Base-by-base conservation (phyloP, 208 protist genomes). In the Acanthamoeba lenticulata region DNA sequence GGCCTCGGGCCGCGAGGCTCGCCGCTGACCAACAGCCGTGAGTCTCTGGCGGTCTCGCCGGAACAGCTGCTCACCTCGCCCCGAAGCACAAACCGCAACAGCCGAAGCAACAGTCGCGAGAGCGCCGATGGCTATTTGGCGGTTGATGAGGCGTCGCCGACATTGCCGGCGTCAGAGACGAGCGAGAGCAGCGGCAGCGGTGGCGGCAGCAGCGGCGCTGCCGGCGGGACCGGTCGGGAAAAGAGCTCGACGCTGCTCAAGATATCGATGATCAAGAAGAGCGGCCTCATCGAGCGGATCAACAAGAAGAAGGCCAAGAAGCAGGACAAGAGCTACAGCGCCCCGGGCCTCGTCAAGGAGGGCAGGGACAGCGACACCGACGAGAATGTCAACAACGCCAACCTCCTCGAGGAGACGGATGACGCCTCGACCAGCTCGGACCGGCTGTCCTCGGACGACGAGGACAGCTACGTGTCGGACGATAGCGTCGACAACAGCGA, bases 261-360 rank as follows among this genome's bases (percentile, higher is more conserved):
- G 65, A 77, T 77, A 15, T 77, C 65, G 65, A 77, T 77, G 65
- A 77, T 77, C 65, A 77, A 77, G 65, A 77, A 77, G 65, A 77
- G 36, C 36, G 19, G 65, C 1, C 65, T 77, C 29, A 77, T 77
- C 24, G 65, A 77, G 32, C 65, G 65, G 34, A 24, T 77, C 65
- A 77, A 77, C 65, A 77, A 77, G 65, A 77, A 44, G 65, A 77
- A 36, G 24, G 34, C 29, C 65, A 77, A 77, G 34, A 77, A 77
- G 65, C 13, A 36, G 7, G 65, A 42, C 36, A 77, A 77, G 29
- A 42, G 34, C 65, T 27, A 34, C 65, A 42, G 9, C 36, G 36
- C 11, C 24, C 65, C 65, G 36, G 13, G 32, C 9, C 29, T 29
- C 24, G 24, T 24, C 1, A 2, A 17, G 55, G 24, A 29, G 55